Evolutionary conservation across 164 flowering plant genomes (phyloP).

Genomic region (Malania oleifera): DNA sequence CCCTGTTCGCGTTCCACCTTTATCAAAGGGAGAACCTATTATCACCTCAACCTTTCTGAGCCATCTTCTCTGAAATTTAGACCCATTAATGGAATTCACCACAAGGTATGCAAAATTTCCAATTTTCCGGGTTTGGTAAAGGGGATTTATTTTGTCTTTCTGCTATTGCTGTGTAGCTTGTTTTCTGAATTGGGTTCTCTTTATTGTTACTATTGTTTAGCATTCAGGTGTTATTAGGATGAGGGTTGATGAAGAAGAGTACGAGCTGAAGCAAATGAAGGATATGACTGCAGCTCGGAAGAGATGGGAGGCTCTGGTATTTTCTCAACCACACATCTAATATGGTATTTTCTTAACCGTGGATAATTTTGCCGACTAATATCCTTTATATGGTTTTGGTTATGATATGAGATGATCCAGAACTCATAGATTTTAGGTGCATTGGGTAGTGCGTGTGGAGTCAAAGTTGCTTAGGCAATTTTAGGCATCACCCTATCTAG

Average conservation of each 20-base stretch:
- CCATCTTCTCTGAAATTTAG: slow-evolving; percentile 8
- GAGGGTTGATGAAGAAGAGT: slow-evolving; percentile 60
- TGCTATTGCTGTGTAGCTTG: background rate
- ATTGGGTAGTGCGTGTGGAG: too few relatives aligned
- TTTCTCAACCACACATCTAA: too few relatives aligned
- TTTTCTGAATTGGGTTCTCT: slow-evolving; percentile 14
- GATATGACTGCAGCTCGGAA: slow-evolving; percentile 93
- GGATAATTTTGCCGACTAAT: too few relatives aligned
- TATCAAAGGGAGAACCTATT: background rate
- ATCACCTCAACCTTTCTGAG: slow-evolving; percentile 2
- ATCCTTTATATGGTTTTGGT: too few relatives aligned
- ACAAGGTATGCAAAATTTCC: slow-evolving; percentile 8
- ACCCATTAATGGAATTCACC: background rate
- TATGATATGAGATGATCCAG: too few relatives aligned
- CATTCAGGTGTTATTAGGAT: slow-evolving; percentile 24
- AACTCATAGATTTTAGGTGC: too few relatives aligned
- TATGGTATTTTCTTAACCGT: too few relatives aligned
- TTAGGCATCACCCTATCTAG: too few relatives aligned
- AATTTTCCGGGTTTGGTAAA: background rate
- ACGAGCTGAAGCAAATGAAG: slow-evolving; percentile 69
- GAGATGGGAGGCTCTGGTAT: slow-evolving; percentile 97
- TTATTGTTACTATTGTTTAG: slow-evolving; percentile 23
- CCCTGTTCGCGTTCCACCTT: slow-evolving; percentile 12
- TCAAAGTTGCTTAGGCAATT: too few relatives aligned
- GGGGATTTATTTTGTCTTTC: background rate